Evolutionary conservation across 352 stramenopile genomes (phyloP), one percentile per base, ranked within the genome.

Genomic region (Pythium brachiatum): DNA sequence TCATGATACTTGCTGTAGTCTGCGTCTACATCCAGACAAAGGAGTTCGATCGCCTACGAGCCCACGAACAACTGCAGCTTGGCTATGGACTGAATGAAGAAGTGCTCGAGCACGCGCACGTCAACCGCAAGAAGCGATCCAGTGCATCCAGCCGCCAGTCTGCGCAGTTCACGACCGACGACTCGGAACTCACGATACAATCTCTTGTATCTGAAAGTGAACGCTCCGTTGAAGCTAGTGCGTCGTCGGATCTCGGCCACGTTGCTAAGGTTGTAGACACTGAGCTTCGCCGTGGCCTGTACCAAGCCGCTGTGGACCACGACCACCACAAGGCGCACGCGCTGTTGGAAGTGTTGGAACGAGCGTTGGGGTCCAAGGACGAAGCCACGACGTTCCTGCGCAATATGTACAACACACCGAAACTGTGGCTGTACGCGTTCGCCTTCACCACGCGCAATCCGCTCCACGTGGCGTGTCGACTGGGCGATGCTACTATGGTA

Each of bases 391-490:
- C 89, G 58, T 62, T 88, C 48, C 61, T 90, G 20, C 74, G 78
- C 51, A 71, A 76, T 32, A 92, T 92, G 81, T 94, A 94, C 73
- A 73, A 65, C 18, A 90, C 83, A 8, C 79, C 86, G 9, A 69
- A 69, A 26, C 63, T 89, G 9, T 62, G 83, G 23, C 65, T 81
- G 23, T 86, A 79, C 69, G 74, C 81, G 29, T 90, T 94, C 34
- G 86, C 80, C n/a, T 81, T 73, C 62, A 78, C 74, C 16, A 86
- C 79, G 15, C 69, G 75, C 46, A 94, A 94, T 34, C 86, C 86
- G 7, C 69, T 94, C 43, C 83, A 92, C 46, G 76, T 87, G 2
- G 86, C 83, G 21, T 89, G 82, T 51, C 76, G 78, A 18, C 61
- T 75, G 1, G 82, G 82, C 20, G 81, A 94, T 63, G 69, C 84